A percentile compares a stretch with the other conserved stretches of the same genome.
Conservation (phyloP, 768 basidiomycete genomes). For the Rhodotorula paludigena region DNA sequence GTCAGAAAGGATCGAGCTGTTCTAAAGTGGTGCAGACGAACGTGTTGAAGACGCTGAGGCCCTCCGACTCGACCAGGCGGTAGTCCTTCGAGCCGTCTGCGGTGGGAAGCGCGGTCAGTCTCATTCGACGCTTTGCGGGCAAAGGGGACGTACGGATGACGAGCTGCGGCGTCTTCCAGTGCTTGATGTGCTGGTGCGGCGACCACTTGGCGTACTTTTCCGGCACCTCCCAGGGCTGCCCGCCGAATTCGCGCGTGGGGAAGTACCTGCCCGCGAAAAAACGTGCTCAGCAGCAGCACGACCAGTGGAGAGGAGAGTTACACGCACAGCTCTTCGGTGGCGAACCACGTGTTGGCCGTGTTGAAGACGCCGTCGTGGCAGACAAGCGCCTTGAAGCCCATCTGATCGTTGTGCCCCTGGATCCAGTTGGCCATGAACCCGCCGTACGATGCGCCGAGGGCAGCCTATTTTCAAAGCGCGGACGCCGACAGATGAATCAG, state of each 20-base stretch:
- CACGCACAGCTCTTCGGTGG: slow-evolving; percentile 68
- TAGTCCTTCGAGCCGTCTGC: slow-evolving; percentile 41
- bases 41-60: slow-evolving; percentile 42
- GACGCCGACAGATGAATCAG: too few relatives aligned
- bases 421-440: slow-evolving; percentile 55
- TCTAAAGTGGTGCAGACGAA: too few relatives aligned
- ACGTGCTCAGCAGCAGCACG: not conserved
- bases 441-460: slow-evolving; percentile 36
- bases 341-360: slow-evolving; percentile 70
- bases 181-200: slow-evolving; percentile 33
- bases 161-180: slow-evolving; percentile 42
- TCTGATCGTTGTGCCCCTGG: slow-evolving; percentile 81
- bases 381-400: slow-evolving; percentile 84
- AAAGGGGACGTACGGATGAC: slow-evolving; percentile 32
- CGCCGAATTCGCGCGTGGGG: slow-evolving; percentile 41
- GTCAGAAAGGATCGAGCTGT: too few relatives aligned
- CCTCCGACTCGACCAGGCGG: slow-evolving; percentile 33
- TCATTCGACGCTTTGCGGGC: accelerated
- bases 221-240: slow-evolving; percentile 39
- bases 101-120: not conserved
- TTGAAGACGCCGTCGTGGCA: slow-evolving; percentile 90
- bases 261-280: slow-evolving; percentile 41
- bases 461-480: slow-evolving; percentile 54
- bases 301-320: not conserved
- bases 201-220: slow-evolving; percentile 37